Conservation (phyloP, 1,284 basidiomycete species). For the Xanthoconium separans region DNA sequence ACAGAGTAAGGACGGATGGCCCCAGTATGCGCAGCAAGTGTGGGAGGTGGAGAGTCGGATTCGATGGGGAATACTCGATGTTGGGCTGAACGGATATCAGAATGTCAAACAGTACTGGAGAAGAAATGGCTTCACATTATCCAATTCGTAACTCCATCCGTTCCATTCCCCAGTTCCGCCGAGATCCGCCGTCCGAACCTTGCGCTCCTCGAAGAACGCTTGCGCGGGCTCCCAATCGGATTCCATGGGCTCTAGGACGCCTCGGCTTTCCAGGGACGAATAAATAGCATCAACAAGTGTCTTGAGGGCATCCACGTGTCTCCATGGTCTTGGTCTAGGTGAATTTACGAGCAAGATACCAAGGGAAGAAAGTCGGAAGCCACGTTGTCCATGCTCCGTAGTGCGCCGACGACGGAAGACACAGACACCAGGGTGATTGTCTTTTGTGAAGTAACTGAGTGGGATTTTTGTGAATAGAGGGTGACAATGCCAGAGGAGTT, state of each 20-base stretch:
- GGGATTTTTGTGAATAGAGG: slow-evolving; percentile 5
- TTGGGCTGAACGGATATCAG: slow-evolving; percentile 33
- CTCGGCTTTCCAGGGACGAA: slow-evolving; percentile 46
- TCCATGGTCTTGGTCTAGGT: slow-evolving; percentile 65
- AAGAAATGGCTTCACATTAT: slow-evolving; percentile 39
- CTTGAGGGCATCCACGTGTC: slow-evolving; percentile 62
- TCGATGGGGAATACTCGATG: slow-evolving; percentile 35
- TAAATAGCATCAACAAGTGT: slow-evolving; percentile 58
- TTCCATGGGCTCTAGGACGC: slow-evolving; percentile 49
- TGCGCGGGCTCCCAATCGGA: slow-evolving; percentile 62
- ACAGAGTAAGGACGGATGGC: slow-evolving; percentile 70
- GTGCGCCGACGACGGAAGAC: slow-evolving; percentile 68
- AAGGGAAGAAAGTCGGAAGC: slow-evolving; percentile 73
- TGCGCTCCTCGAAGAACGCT: slow-evolving; percentile 64
- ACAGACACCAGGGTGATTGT: slow-evolving; percentile 66
- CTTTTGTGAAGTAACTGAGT: slow-evolving; percentile 69
- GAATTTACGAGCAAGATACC: slow-evolving; percentile 72
- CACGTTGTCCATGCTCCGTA: slow-evolving; percentile 67
- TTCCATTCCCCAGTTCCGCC: slow-evolving; percentile 57
- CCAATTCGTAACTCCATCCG: slow-evolving; percentile 65
- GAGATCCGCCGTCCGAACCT: slow-evolving; percentile 44
- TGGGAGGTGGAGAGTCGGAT: slow-evolving; percentile 41
- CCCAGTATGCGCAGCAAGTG: slow-evolving; percentile 67
- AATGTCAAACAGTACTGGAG: not conserved
- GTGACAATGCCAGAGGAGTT: not conserved